Evolutionary conservation across 2,329 filamentous ascomycete species (phyloP).

Genomic region (Hansfordia pulvinata): DNA sequence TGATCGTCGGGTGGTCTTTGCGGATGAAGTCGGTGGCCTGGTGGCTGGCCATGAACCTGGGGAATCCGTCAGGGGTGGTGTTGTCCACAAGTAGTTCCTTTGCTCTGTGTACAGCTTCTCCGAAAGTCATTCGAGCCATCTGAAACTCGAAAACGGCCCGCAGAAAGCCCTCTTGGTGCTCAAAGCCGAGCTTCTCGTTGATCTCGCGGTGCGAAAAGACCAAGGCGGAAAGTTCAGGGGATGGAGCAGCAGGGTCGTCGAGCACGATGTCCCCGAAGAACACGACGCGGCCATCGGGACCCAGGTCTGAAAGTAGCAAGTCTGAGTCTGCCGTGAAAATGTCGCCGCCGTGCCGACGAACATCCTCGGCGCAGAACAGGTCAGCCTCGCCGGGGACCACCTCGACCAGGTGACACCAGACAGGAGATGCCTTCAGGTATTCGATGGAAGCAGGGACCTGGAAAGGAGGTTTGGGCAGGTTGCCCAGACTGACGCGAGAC

Average conservation of each 20-base stretch:
- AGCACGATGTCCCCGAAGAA: constrained; percentile 51
- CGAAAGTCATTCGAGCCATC: constrained; percentile 5
- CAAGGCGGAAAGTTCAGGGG: constrained; percentile 10
- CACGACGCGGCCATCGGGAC: constrained; percentile 43
- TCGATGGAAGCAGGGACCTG: constrained; percentile 69
- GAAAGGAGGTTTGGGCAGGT: constrained; percentile 41
- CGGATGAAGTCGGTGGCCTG: constrained; percentile 11
- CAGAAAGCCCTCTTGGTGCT: constrained; percentile 14
- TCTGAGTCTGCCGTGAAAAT: constrained; percentile 82
- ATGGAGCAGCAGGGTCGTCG: constrained; percentile 7
- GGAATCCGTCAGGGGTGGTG: constrained; percentile 6
- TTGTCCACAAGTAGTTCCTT: constrained; percentile 15
- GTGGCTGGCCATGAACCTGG: constrained; percentile 12
- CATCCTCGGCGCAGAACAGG: constrained; percentile 56
- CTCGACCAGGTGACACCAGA: constrained; percentile 27
- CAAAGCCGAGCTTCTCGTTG: constrained; percentile 9
- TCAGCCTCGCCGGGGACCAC: constrained; percentile 82
- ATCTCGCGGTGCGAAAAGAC: constrained; percentile 20
- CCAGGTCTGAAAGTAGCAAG: constrained; percentile 61
- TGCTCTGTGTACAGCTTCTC: constrained; percentile 9
- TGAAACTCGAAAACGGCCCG: constrained; percentile 17
- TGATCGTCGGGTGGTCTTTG: constrained; percentile 11
- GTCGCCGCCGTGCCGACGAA: constrained; percentile 36
- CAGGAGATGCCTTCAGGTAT: constrained; percentile 34
- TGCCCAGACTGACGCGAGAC: constrained; percentile 2